A percentile compares a stretch with the other conserved stretches of the same genome.
These are phyloP conservation scores for Flagelloscypha sp. DNA, from an alignment of 768 basidiomycete genomes.

Conservation along the genomic window DNA sequence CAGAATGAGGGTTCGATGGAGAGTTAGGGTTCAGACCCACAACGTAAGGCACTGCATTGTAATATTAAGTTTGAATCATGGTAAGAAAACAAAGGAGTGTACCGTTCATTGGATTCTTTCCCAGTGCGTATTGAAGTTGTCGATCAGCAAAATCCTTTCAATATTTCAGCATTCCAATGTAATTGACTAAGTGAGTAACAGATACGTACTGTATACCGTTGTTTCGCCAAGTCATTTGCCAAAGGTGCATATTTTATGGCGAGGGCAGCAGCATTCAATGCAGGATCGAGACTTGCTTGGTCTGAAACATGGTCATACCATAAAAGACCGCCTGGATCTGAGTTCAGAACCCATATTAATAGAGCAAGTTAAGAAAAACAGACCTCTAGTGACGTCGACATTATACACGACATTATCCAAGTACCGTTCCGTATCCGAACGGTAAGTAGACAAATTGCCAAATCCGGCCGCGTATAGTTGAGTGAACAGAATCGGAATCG, in stretches of 20 bases:
- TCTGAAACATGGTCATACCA: constrained; percentile 83
- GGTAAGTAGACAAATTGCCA: constrained; percentile 61
- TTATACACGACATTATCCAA: constrained; percentile 65
- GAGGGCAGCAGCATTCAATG: constrained; percentile 82
- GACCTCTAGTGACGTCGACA: constrained; percentile 57
- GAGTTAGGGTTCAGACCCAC: constrained; percentile 89
- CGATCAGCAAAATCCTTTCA: constrained; percentile 59
- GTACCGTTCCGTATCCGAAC: constrained; percentile 59
- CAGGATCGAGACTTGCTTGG: constrained; percentile 72
- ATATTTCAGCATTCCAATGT: constrained; percentile 3
- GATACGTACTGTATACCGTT: constrained; percentile 51
- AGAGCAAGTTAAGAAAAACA: constrained; percentile 9
- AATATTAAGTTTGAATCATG: neutral
- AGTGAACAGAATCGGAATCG: constrained; percentile 69
- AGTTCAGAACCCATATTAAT: neutral
- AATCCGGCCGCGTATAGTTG: constrained; percentile 59
- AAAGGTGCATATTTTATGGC: constrained; percentile 68
- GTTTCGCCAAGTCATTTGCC: constrained; percentile 53
- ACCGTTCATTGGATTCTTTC: constrained; percentile 88
- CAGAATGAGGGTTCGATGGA: constrained; percentile 84
- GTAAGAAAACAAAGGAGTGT: constrained; percentile 14
- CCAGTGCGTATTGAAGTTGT: constrained; percentile 78
- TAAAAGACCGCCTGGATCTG: constrained; percentile 59
- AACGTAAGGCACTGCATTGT: constrained; percentile 61
- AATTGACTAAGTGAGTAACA: constrained; percentile 29